phyloP scores from a whole-genome alignment of 225 moss, liverwort and hornwort genomes.

The Sphagnum tenellum region DNA sequence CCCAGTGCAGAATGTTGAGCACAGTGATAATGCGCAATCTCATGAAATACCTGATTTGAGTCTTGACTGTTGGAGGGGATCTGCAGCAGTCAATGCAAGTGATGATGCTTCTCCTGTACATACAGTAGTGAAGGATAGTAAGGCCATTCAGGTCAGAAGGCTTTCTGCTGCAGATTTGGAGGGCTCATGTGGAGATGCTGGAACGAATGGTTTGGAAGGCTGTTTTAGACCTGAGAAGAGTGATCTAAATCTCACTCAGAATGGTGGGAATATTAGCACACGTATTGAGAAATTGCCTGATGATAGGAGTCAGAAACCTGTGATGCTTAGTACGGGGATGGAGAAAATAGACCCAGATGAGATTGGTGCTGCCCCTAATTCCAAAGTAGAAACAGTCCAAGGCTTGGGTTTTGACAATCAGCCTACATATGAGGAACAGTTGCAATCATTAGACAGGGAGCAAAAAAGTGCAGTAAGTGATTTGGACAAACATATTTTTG shows the following conservation, averaged over 20 bases:
- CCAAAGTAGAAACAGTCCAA: no score
- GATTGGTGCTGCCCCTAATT: not conserved
- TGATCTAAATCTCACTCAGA: no score
- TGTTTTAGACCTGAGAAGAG: no score
- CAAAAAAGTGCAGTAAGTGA: conserved; percentile 7
- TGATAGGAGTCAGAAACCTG: no score
- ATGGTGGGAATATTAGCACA: no score
- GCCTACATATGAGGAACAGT: not conserved
- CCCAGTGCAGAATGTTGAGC: conserved; percentile 1
- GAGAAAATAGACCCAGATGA: no score
- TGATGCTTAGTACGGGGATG: no score
- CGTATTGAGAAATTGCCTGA: no score
- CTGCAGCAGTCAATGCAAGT: conserved; percentile 7
- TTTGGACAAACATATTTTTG: no score
- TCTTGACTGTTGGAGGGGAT: conserved; percentile 10
- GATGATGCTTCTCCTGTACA: conserved; percentile 12
- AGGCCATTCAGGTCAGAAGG: not conserved
- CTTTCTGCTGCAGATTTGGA: not conserved
- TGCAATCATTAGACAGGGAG: conserved; percentile 1
- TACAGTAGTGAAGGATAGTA: not conserved
- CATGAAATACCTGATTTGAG: conserved; percentile 8
- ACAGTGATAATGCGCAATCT: not conserved
- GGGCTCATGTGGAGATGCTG: no score
- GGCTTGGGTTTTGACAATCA: no score
- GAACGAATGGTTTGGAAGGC: no score